phyloP scores from a whole-genome alignment of 176 grass and related monocot genomes.

The Miscanthus lutarioriparius region DNA sequence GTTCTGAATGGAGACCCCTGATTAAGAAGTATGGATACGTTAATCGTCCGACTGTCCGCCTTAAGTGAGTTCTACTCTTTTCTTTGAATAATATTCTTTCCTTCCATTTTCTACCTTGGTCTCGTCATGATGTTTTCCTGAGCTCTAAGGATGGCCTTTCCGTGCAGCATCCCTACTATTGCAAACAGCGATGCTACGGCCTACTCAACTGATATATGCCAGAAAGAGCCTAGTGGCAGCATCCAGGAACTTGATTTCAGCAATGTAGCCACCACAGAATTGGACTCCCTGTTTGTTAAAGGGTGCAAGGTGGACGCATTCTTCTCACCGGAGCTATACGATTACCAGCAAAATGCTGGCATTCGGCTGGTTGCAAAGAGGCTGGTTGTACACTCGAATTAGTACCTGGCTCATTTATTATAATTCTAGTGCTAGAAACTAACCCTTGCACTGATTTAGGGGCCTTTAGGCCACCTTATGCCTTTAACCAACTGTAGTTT shows the following conservation, averaged over 20 bases:
- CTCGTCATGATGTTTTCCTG: not conserved
- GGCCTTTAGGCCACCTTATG: not conserved
- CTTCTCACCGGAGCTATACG: conserved; percentile 68
- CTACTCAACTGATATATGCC: conserved; percentile 77
- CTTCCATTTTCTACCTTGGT: conserved; percentile 16
- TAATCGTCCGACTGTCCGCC: conserved; percentile 56
- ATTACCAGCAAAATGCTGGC: conserved; percentile 79
- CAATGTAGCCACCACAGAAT: conserved; percentile 53
- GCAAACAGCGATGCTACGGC: conserved; percentile 29
- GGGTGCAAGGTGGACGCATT: conserved; percentile 65
- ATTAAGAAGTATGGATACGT: conserved; percentile 66
- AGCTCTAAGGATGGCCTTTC: conserved; percentile 20
- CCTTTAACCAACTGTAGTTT: conserved; percentile 10
- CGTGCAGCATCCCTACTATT: conserved; percentile 69
- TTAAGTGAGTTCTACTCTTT: conserved; percentile 62
- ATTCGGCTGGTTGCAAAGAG: conserved; percentile 70
- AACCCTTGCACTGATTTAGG: conserved; percentile 20
- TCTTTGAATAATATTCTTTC: not conserved
- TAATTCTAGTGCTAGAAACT: conserved; percentile 40
- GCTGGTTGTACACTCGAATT: conserved; percentile 60
- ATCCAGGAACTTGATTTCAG: conserved; percentile 74
- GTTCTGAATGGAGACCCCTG: conserved; percentile 80
- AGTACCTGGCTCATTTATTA: conserved; percentile 24
- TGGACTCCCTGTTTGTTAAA: conserved; percentile 57
- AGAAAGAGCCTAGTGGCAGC: conserved; percentile 59